These are phyloP conservation scores for Pestalotiopsis sp. DNA, from an alignment of 2,329 filamentous ascomycete genomes.

Conservation along the genomic window DNA sequence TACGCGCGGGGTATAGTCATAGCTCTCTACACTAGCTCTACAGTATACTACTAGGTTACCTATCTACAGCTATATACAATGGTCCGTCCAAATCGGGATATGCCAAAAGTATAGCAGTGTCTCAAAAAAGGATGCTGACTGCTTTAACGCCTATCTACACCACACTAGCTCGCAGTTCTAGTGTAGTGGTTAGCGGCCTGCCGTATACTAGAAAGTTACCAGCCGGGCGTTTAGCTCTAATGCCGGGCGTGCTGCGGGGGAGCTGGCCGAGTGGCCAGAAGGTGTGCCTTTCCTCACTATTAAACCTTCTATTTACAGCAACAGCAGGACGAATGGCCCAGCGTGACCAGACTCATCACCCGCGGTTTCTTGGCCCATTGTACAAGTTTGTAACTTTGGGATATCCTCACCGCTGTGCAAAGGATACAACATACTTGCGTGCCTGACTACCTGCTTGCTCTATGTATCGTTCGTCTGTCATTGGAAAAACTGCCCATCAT, in stretches of 20 bases:
- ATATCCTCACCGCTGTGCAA: neutral
- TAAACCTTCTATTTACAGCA: constrained; percentile 3
- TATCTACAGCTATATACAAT: neutral
- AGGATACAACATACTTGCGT: neutral
- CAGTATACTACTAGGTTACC: too few species aligned
- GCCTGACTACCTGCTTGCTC: neutral
- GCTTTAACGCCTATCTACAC: neutral
- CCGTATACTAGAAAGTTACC: neutral
- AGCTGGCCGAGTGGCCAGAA: neutral
- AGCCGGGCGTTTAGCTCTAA: neutral
- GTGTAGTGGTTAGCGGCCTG: neutral
- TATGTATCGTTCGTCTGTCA: neutral
- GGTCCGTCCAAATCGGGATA: neutral
- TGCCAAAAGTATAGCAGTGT: neutral
- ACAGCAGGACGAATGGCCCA: neutral
- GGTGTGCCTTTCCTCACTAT: neutral
- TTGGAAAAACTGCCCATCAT: neutral
- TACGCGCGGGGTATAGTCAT: neutral
- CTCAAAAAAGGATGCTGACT: neutral
- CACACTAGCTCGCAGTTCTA: neutral
- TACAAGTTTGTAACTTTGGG: neutral
- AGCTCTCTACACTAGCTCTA: neutral
- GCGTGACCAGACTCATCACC: neutral
- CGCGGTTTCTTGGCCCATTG: neutral
- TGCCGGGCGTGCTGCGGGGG: neutral